Base-by-base conservation (phyloP, 306 rosid species). In the Canavalia gladiata region DNA sequence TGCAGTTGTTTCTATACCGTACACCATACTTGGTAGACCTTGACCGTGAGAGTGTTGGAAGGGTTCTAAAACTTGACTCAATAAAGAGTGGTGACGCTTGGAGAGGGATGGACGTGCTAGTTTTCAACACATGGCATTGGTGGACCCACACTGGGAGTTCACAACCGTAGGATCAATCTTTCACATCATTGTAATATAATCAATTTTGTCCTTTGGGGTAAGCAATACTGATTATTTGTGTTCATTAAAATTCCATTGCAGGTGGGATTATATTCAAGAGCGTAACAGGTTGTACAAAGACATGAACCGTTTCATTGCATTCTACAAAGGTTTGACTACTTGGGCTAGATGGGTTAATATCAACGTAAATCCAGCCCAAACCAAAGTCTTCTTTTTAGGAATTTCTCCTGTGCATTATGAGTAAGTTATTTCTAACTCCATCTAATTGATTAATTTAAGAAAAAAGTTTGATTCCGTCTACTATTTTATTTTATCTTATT, bases 41-140 rank as follows among this genome's bases (percentile, higher is more conserved):
- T 50, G 94, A 82, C 7, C 81, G 63, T 4, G 99, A 90, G 81
- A 84, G 68, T 3, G 87, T 67, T 8, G 97, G 97, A 2, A 74
- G 74, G 10, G 98, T 95, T 3, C 71, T 95, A 77, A 95, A 93
- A 82, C 84, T 95, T 1, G 94, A 90, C 74, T 91, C 98, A 3
- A 95, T 95, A 0, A 87, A 78, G 82, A 80, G 84, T 4, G 99
- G 98, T 41, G 82, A 87, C 0, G 94, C 91, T 0, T 95, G 99
- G 99, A 86, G 87, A 75, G 98, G 96, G 49, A 90, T 95, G 99
- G 93, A 95, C 74, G 80, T 87, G 4, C 72, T 95, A 39, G 35
- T 95, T 46, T 95, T 95, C 78, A 94, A 95, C 92, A 87, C 96
- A 12, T 95, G 99, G 99, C 99, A 95, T 4, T 95, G 99, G 99